Conservation (phyloP, 495 filamentous ascomycete species). For the Penicillium steckii region DNA sequence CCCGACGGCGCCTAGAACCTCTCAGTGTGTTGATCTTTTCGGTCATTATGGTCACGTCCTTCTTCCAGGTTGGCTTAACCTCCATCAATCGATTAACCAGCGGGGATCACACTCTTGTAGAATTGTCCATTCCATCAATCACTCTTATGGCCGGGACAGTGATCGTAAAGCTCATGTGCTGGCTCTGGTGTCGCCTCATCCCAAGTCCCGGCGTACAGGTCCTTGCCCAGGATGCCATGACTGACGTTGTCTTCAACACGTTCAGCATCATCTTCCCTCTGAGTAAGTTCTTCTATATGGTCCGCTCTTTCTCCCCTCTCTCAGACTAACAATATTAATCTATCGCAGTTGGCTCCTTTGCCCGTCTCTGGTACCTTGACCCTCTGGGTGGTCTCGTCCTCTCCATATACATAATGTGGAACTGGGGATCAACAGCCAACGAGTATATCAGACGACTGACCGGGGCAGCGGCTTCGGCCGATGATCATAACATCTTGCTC, state of each 20-base stretch:
- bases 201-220: constrained; percentile 89
- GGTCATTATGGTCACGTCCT: constrained; percentile 83
- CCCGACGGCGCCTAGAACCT: constrained; percentile 72
- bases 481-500: constrained; percentile 80
- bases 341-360: constrained; percentile 69
- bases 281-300: constrained; percentile 8
- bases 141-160: constrained; percentile 81
- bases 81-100: constrained; percentile 66
- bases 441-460: constrained; percentile 83
- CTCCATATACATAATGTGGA: constrained; percentile 78
- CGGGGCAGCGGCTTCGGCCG: constrained; percentile 74
- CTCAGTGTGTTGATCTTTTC: constrained; percentile 79
- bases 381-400: constrained; percentile 80
- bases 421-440: constrained; percentile 74
- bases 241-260: constrained; percentile 84
- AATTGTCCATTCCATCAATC: constrained; percentile 71
- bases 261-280: constrained; percentile 71
- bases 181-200: constrained; percentile 87
- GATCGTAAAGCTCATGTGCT: constrained; percentile 77
- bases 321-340: constrained; percentile 3
- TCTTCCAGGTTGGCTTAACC: constrained; percentile 78
- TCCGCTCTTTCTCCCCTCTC: background rate
- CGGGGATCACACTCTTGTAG: constrained; percentile 64
- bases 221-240: constrained; percentile 66
- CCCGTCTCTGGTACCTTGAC: constrained; percentile 82